Evolutionary conservation across 495 filamentous ascomycete species (phyloP).

Genomic region (Xylona heveae): DNA sequence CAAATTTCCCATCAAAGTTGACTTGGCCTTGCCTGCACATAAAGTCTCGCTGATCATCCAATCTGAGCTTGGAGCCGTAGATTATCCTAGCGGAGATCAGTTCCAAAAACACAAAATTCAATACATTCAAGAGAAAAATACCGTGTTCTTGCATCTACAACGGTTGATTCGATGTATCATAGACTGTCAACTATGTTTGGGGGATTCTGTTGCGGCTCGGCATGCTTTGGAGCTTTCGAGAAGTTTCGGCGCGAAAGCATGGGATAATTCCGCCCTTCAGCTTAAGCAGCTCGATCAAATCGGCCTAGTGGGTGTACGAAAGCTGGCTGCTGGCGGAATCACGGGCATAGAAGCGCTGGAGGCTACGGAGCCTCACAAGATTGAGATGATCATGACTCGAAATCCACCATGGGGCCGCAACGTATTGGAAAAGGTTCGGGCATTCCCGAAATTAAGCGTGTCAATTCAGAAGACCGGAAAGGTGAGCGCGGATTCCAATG

Average conservation of each 20-base stretch:
- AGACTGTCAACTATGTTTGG: constrained; percentile 52
- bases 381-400: constrained; percentile 56
- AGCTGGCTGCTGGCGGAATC: constrained; percentile 51
- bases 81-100: constrained; percentile 42
- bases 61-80: constrained; percentile 51
- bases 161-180: constrained; percentile 66
- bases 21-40: constrained; percentile 45
- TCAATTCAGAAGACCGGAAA: constrained; percentile 26
- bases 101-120: constrained; percentile 36
- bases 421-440: constrained; percentile 34
- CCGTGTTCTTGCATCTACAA: constrained; percentile 53
- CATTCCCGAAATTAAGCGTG: constrained; percentile 58
- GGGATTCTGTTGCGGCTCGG: constrained; percentile 42
- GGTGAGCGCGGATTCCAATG: constrained; percentile 14
- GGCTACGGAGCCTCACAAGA: constrained; percentile 38
- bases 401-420: constrained; percentile 71
- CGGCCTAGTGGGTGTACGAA: constrained; percentile 56
- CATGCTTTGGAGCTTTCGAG: constrained; percentile 62
- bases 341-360: constrained; percentile 51
- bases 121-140: constrained; percentile 42
- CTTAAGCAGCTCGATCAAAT: constrained; percentile 76
- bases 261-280: constrained; percentile 71
- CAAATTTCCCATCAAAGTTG: constrained; percentile 63
- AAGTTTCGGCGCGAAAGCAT: constrained; percentile 56
- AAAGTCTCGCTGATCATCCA: constrained; percentile 83